Base-by-base conservation (phyloP, 1,284 basidiomycete genomes). In the Irpex rosettiformis region DNA sequence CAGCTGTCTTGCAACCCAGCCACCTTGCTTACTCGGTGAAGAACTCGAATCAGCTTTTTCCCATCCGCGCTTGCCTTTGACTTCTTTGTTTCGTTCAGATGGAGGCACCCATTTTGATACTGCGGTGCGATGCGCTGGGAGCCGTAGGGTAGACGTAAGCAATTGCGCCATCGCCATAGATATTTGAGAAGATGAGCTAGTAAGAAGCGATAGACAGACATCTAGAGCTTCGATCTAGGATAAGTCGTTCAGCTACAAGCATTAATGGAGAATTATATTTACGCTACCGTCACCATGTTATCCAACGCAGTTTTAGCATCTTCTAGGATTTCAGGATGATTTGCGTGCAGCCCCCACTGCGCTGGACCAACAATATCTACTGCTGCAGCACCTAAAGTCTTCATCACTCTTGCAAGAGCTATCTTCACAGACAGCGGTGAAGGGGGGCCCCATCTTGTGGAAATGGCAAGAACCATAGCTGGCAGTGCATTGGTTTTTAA, bases 21-120 rank as follows among this genome's bases (percentile, higher is more conserved):
- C 81, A 5, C 84, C 83, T 13, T 77, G 73, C 27, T 75, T 73
- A 24, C 70, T 70, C 0, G 79, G 72, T 56, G 75, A 74, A 2
- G 75, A 74, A 2, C 75, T 69, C 16, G 71, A 67, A 0, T 79
- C 75, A 1, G 77, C 75, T 65, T 77, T 80, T 69, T 86, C 86
- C 88, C 89, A 91, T 2, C 88, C 87, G 1, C 89, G 77, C 57
- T 82, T 81, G 0, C 77, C 76, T 65, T 80, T 84, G n/a, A 75
- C 74, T 58, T 84, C 83, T 59, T 76, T 79, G 43, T 74, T 69
- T 18, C 85, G 73, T 21, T 88, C 86, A 0, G 67, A 63, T 0
- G 74, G 77, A 22, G 87, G 89, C 0, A 83, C 65, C 89, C 89
- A 93, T 18, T 83, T 79, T 0, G 82, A 75, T 4, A 93, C 77